Percentiles rank a stretch among this genome's conserved stretches.
phyloP scores from a whole-genome alignment of 2,329 filamentous ascomycete species.

The Beauveria brongniartii region DNA sequence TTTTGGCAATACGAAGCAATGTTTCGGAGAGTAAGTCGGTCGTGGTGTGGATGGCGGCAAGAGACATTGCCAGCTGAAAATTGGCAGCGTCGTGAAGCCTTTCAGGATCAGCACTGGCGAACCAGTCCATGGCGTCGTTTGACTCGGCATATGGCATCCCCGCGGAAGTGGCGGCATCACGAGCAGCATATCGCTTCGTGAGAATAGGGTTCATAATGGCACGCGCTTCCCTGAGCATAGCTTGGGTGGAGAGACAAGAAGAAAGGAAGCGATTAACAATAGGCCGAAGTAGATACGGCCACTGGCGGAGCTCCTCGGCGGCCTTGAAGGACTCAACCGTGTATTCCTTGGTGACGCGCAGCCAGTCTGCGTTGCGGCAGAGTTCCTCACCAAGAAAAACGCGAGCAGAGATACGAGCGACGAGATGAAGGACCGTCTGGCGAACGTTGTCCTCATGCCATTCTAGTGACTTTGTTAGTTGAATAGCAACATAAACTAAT shows the following conservation, averaged over 20 bases:
- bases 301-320: conserved; percentile 24
- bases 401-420: conserved; percentile 20
- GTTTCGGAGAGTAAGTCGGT: conserved; percentile 21
- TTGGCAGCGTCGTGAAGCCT: conserved; percentile 11
- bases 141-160: conserved; percentile 31
- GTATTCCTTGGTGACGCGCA: conserved; percentile 37
- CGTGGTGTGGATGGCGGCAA: conserved; percentile 49
- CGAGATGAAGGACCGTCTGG: conserved; percentile 10
- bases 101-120: conserved; percentile 35
- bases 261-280: conserved; percentile 37
- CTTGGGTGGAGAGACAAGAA: conserved; percentile 25
- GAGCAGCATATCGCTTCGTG: conserved; percentile 34
- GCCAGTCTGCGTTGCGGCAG: conserved; percentile 35
- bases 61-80: conserved; percentile 21
- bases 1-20: conserved; percentile 29
- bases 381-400: conserved; percentile 32
- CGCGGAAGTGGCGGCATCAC: conserved; percentile 17
- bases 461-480: background rate
- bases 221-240: conserved; percentile 5
- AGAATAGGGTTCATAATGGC: conserved; percentile 30
- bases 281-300: conserved; percentile 36
- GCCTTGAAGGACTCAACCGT: conserved; percentile 31
- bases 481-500: background rate
- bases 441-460: conserved; percentile 13
- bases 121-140: conserved; percentile 46